Base-by-base conservation (phyloP, 176 grass and related monocot species). In the Triticum urartu region DNA sequence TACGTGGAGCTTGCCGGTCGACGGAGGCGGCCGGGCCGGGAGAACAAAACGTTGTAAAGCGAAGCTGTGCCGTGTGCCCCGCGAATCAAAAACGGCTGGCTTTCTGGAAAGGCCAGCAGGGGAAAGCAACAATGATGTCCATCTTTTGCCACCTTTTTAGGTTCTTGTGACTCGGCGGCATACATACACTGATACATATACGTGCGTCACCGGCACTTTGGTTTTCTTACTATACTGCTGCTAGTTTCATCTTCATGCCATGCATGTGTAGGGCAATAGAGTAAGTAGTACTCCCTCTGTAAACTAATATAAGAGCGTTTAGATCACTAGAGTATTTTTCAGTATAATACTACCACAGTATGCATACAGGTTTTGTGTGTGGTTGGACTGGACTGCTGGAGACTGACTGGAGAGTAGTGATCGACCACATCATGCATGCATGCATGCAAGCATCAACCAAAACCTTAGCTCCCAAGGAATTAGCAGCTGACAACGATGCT, bases 381-480 rank as follows among this genome's bases (percentile, higher is more conserved):
- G 63, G 39, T n/a, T 21, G 7, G 56, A 20, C 56, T 59, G 56
- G 20, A 21, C 20, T 59, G 6, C 56, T 21, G 2, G 20, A 59
- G 56, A 59, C 12, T 14, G 45, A 48, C 56, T 9, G 20, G 56
- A 7, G 6, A 7, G 6, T 21, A 12, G 38, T 64, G 83, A 32
- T 47, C 39, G 65, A 34, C 18, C 64, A 69, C 48, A 59, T 59
- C 21, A 38, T 59, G 66, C 43, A 38, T 70, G 67, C 76, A 81
- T 69, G 38, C 38, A 72, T 1, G 38, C 38, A 42, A 42, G 43
- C 43, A 79, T 71, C 70, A 7, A 32, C 28, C 62, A 77, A 84
- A 91, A 81, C 76, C 89, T 91, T 91, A 88, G 81, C 89, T 81
- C 50, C 76, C 89, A 91, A 91, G 89, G 81, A 88, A 88, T 64